These are phyloP conservation scores for Gossypium schwendimanii DNA, from an alignment of 441 rosid genomes.

Conservation along the genomic window DNA sequence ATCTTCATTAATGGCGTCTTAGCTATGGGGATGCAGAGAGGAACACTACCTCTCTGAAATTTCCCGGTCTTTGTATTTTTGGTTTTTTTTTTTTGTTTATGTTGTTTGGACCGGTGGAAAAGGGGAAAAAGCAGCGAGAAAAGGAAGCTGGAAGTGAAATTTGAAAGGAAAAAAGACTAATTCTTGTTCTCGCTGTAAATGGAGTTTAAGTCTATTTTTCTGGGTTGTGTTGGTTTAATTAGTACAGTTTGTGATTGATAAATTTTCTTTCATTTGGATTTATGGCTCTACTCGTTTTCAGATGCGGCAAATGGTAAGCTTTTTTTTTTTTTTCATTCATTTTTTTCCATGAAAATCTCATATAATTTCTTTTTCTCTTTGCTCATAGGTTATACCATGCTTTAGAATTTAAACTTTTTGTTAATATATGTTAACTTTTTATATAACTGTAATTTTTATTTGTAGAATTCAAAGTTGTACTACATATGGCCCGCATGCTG, in stretches of 20 bases:
- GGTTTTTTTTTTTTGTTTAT: not conserved
- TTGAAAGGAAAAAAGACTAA: not conserved
- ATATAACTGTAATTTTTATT: not conserved
- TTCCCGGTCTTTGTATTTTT: not conserved
- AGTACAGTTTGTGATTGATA: conserved; percentile 3
- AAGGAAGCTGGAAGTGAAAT: conserved; percentile 7
- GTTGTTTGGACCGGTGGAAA: conserved; percentile 13
- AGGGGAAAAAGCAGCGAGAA: conserved; percentile 1
- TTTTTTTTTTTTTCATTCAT: conserved; percentile 3
- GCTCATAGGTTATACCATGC: not conserved
- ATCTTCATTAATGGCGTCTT: conserved; percentile 45
- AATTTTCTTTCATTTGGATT: not conserved
- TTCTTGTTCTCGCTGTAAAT: conserved; percentile 1
- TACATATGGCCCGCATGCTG: not conserved
- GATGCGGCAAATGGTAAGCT: conserved; percentile 29
- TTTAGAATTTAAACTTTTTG: not conserved
- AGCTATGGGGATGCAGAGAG: conserved; percentile 48
- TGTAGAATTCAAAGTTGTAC: not conserved
- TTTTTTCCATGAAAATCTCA: not conserved
- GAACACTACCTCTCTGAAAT: conserved; percentile 45
- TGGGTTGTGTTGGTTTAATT: conserved; percentile 24
- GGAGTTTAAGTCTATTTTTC: conserved; percentile 3
- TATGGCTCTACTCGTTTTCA: conserved; percentile 19
- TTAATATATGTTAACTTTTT: conserved; percentile 2
- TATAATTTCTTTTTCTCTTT: not conserved